A percentile compares a stretch with the other conserved stretches of the same genome.
phyloP scores from a whole-genome alignment of 2,329 filamentous ascomycete species.

The Diaporthe sp. region DNA sequence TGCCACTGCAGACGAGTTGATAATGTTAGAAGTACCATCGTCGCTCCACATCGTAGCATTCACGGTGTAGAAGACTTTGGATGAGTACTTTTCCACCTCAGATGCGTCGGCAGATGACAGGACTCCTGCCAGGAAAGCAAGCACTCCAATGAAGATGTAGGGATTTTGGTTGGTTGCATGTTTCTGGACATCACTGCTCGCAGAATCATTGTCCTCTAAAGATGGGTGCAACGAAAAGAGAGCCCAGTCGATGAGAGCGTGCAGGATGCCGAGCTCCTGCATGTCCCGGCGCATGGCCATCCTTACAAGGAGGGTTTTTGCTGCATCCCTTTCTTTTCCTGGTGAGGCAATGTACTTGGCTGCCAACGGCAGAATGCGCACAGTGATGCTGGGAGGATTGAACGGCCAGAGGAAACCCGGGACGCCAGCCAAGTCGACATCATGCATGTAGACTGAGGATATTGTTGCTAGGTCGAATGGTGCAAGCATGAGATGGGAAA shows the following conservation, averaged over 20 bases:
- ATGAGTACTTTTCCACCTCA: conserved; percentile 78
- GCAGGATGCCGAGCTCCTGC: conserved; percentile 80
- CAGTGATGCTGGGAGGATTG: conserved; percentile 77
- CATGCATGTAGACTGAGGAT: conserved; percentile 71
- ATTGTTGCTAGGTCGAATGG: conserved; percentile 94
- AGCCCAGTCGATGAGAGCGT: conserved; percentile 79
- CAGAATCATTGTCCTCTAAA: conserved; percentile 46
- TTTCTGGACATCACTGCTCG: conserved; percentile 19
- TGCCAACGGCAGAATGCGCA: conserved; percentile 79
- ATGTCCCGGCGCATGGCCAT: conserved; percentile 90
- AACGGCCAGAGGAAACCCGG: conserved; percentile 68
- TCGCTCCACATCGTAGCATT: conserved; percentile 61
- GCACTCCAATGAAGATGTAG: conserved; percentile 82
- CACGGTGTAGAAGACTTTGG: conserved; percentile 75
- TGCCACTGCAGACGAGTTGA: conserved; percentile 82
- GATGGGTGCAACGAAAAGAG: conserved; percentile 69
- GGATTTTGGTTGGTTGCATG: conserved; percentile 61
- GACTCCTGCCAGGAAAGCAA: conserved; percentile 85
- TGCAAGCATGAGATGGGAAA: conserved; percentile 84
- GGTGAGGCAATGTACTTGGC: conserved; percentile 79
- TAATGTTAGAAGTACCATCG: conserved; percentile 62
- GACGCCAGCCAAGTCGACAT: conserved; percentile 58
- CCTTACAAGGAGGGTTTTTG: conserved; percentile 85
- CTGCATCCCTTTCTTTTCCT: conserved; percentile 91
- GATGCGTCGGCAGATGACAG: conserved; percentile 79